These are phyloP conservation scores for Paxillus involutus DNA, from an alignment of 768 basidiomycete genomes.

Conservation along the genomic window DNA sequence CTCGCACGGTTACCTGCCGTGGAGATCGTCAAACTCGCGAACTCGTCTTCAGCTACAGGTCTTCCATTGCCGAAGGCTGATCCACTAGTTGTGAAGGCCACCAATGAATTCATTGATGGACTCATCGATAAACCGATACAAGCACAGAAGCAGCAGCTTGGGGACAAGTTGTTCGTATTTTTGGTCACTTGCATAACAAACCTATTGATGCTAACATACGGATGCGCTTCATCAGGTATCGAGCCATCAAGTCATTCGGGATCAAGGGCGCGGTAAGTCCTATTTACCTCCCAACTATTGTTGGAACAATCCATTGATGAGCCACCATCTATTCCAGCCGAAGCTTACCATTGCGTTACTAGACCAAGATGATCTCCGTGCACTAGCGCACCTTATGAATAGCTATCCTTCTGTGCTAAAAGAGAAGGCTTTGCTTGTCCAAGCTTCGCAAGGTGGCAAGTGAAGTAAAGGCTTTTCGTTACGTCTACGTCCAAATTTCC, in stretches of 20 bases:
- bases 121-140: constrained; percentile 54
- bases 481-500: neutral
- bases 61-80: constrained; percentile 71
- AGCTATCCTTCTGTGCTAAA: constrained; percentile 81
- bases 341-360: constrained; percentile 83
- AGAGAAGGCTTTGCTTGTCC: constrained; percentile 58
- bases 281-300: neutral
- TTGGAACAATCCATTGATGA: constrained; percentile 2
- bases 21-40: constrained; percentile 71
- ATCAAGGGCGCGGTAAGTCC: constrained; percentile 73
- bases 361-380: constrained; percentile 81
- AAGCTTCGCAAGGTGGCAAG: constrained; percentile 25
- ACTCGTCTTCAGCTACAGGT: constrained; percentile 41
- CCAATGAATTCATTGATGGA: constrained; percentile 71
- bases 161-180: constrained; percentile 66
- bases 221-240: constrained; percentile 41
- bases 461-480: constrained; percentile 9
- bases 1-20: constrained; percentile 73
- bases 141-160: constrained; percentile 75
- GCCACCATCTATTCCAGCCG: constrained; percentile 43
- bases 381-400: constrained; percentile 85
- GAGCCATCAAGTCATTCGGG: constrained; percentile 70
- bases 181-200: constrained; percentile 12
- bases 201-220: constrained; percentile 17
- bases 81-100: constrained; percentile 62